Evolutionary conservation across 345 rosid genomes (phyloP).

Genomic region (Trapa bicornis): DNA sequence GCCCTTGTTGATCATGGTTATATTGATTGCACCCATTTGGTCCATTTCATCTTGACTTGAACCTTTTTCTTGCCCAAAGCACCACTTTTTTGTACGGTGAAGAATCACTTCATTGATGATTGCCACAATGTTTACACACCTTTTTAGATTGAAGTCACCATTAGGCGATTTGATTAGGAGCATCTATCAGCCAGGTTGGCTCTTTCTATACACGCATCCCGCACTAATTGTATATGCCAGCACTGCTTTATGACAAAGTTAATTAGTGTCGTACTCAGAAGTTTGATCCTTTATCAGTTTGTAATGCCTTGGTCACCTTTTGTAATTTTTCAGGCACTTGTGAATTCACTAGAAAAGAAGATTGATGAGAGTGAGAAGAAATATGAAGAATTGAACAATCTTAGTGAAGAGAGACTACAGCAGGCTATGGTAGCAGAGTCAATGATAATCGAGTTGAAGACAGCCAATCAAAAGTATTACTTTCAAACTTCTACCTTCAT

Average conservation of each 20-base stretch:
- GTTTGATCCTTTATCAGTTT: not conserved
- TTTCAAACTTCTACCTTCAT: not conserved
- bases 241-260: not conserved
- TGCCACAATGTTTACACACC: no score
- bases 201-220: not conserved
- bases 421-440: constrained; percentile 72
- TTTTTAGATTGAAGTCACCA: no score
- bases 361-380: constrained; percentile 76
- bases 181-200: no score
- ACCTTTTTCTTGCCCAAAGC: no score
- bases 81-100: no score
- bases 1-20: no score
- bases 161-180: no score
- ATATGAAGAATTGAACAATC: constrained; percentile 60
- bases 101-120: no score
- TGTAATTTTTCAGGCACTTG: constrained; percentile 31
- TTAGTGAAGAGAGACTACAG: constrained; percentile 68
- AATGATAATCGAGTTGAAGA: constrained; percentile 77
- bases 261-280: not conserved
- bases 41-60: no score
- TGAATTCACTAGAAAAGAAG: constrained; percentile 60
- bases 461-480: constrained; percentile 62
- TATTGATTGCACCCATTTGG: no score
- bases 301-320: not conserved
- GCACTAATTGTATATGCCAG: not conserved